Percentiles rank a stretch among this genome's conserved stretches.
These are phyloP conservation scores for Zygnema circumcarinatum DNA, from an alignment of 139 green algal species.

Conservation along the genomic window DNA sequence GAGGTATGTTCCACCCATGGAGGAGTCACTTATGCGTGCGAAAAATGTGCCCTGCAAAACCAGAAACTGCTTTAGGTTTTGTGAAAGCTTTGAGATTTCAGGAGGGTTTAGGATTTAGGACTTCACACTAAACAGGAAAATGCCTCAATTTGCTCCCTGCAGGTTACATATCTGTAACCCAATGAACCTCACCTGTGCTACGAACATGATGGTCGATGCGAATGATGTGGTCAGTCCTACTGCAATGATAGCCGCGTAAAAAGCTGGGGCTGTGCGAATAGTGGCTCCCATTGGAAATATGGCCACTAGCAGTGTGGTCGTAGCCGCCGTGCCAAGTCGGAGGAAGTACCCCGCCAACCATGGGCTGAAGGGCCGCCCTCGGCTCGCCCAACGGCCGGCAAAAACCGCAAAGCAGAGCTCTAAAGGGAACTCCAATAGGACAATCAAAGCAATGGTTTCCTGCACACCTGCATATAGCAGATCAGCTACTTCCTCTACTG, in stretches of 20 bases:
- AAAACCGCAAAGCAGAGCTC: conserved; percentile 84
- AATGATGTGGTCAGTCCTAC: conserved; percentile 69
- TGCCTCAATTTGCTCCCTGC: background rate
- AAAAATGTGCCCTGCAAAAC: conserved; percentile 47
- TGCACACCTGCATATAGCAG: conserved; percentile 15
- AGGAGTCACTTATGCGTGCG: conserved; percentile 54
- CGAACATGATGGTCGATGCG: conserved; percentile 85
- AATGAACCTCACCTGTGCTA: conserved; percentile 20
- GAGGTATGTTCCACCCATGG: conserved; percentile 89
- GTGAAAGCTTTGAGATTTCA: no score
- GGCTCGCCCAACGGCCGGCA: conserved; percentile 73
- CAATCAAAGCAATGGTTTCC: conserved; percentile 62
- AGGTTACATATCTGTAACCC: background rate
- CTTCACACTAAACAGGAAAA: background rate
- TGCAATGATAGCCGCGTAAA: conserved; percentile 19
- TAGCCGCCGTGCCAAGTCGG: background rate
- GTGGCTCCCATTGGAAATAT: conserved; percentile 36
- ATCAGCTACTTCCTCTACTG: no score
- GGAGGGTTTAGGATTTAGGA: no score
- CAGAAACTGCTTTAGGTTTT: background rate
- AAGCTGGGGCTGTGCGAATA: background rate
- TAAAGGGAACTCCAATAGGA: conserved; percentile 85
- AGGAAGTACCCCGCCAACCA: conserved; percentile 67
- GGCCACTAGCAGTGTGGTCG: conserved; percentile 25
- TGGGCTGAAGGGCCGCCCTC: conserved; percentile 67